These are phyloP conservation scores for Mycosphaerelloides madeirae DNA, from an alignment of 2,329 filamentous ascomycete species.

Conservation along the genomic window DNA sequence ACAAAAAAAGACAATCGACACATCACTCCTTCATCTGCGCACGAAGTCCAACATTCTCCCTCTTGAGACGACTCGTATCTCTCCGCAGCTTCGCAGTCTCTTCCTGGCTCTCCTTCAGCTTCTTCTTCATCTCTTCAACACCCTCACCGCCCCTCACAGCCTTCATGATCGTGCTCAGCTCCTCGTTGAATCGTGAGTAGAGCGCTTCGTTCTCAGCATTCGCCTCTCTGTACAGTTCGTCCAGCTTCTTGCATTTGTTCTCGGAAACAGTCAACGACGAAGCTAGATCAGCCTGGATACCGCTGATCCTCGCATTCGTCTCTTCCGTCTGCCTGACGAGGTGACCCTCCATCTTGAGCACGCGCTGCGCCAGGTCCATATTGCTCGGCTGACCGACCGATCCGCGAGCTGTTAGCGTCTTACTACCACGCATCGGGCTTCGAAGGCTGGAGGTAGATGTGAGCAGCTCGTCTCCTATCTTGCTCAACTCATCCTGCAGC, in stretches of 20 bases:
- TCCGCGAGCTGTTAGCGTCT: slow-evolving; percentile 17
- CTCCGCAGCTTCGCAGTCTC: slow-evolving; percentile 73
- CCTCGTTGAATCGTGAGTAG: slow-evolving; percentile 88
- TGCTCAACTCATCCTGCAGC: slow-evolving; percentile 69
- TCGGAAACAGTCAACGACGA: slow-evolving; percentile 67
- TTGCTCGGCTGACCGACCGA: slow-evolving; percentile 16
- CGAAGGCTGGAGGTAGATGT: slow-evolving; percentile 18
- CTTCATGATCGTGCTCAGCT: slow-evolving; percentile 75
- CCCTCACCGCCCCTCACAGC: slow-evolving; percentile 71
- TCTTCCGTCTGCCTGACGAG: slow-evolving; percentile 58
- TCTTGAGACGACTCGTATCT: slow-evolving; percentile 77
- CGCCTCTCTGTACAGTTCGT: slow-evolving; percentile 82
- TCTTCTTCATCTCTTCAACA: slow-evolving; percentile 69
- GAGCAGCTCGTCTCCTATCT: slow-evolving; percentile 76
- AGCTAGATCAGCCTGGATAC: slow-evolving; percentile 67
- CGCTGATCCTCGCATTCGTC: slow-evolving; percentile 56
- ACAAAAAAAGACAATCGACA: not conserved
- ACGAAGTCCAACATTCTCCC: slow-evolving; percentile 68
- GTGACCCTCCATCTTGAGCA: slow-evolving; percentile 63
- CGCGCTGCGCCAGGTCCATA: slow-evolving; percentile 51
- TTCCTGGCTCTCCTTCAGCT: slow-evolving; percentile 68
- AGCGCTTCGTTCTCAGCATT: slow-evolving; percentile 88
- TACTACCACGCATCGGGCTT: slow-evolving; percentile 14
- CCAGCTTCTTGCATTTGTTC: slow-evolving; percentile 72
- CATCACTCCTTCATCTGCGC: slow-evolving; percentile 42